Conservation (phyloP, 2,329 filamentous ascomycete genomes). For the Cryphonectria nitschkei region DNA sequence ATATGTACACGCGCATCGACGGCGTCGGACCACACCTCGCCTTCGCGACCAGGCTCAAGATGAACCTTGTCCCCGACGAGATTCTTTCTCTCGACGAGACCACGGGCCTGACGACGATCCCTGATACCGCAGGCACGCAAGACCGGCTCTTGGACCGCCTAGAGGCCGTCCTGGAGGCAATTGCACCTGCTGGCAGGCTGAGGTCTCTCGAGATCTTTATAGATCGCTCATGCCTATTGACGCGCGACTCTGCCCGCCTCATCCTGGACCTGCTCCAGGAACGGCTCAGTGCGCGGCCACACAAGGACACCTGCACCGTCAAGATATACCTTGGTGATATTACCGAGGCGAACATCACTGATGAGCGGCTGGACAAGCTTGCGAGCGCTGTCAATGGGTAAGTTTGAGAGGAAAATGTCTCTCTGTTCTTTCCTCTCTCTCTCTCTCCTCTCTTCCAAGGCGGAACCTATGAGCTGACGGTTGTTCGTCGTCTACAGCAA, state of each 20-base stretch:
- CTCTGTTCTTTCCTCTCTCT: neutral
- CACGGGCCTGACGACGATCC: neutral
- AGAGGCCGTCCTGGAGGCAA: constrained; percentile 1
- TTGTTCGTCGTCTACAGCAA: neutral
- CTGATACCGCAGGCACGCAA: neutral
- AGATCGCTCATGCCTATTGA: neutral
- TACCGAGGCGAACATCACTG: neutral
- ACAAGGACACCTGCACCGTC: neutral
- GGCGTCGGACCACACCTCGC: neutral
- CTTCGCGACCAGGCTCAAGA: constrained; percentile 4
- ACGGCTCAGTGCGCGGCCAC: neutral
- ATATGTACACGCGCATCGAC: neutral
- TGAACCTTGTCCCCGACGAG: constrained; percentile 9
- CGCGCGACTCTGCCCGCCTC: neutral
- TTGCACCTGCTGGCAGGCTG: neutral
- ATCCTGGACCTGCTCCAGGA: constrained; percentile 5
- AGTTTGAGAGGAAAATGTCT: neutral
- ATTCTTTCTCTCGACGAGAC: neutral
- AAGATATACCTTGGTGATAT: constrained; percentile 6
- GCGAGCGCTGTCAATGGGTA: neutral
- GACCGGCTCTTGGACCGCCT: neutral
- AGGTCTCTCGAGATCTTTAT: neutral
- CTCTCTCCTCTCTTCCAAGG: neutral
- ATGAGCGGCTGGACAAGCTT: neutral
- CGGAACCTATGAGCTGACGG: neutral